phyloP scores from a whole-genome alignment of 73 alveolate species.

The Stentor coeruleus region DNA sequence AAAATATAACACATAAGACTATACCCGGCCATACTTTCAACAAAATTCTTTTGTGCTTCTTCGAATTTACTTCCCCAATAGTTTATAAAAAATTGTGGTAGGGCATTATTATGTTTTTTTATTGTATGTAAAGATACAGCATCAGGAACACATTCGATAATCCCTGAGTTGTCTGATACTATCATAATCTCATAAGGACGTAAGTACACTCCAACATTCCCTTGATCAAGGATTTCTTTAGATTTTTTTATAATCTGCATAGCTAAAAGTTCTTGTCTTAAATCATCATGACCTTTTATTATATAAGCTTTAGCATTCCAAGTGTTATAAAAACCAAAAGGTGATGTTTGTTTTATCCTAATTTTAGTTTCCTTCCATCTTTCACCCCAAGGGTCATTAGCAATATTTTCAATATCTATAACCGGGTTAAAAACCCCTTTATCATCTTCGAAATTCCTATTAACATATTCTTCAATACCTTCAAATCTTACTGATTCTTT shows the following conservation, averaged over 20 bases:
- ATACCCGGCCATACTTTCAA: conserved; percentile 80
- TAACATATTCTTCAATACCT: conserved; percentile 49
- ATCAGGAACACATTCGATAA: conserved; percentile 77
- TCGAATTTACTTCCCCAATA: conserved; percentile 57
- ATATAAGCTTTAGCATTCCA: conserved; percentile 70
- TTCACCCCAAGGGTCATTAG: conserved; percentile 24
- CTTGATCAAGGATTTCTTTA: conserved; percentile 62
- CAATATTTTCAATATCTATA: background rate
- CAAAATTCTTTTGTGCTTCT: conserved; percentile 68
- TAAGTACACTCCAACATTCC: conserved; percentile 55
- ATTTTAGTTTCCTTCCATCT: conserved; percentile 42
- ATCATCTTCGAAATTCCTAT: conserved; percentile 24
- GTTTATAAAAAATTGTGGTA: conserved; percentile 55
- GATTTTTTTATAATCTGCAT: conserved; percentile 73
- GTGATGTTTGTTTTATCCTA: conserved; percentile 42
- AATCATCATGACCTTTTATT: conserved; percentile 81
- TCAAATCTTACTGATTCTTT: conserved; percentile 1
- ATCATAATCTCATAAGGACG: conserved; percentile 78
- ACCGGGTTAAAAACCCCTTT: background rate
- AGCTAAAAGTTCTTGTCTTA: conserved; percentile 83
- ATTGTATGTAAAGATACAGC: conserved; percentile 69
- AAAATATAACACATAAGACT: conserved; percentile 85
- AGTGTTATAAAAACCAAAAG: conserved; percentile 51
- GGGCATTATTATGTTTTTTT: conserved; percentile 62
- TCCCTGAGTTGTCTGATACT: conserved; percentile 78